Conservation (phyloP, 371 early-diverging fungal species). For the Syncephalastrum sp. region DNA sequence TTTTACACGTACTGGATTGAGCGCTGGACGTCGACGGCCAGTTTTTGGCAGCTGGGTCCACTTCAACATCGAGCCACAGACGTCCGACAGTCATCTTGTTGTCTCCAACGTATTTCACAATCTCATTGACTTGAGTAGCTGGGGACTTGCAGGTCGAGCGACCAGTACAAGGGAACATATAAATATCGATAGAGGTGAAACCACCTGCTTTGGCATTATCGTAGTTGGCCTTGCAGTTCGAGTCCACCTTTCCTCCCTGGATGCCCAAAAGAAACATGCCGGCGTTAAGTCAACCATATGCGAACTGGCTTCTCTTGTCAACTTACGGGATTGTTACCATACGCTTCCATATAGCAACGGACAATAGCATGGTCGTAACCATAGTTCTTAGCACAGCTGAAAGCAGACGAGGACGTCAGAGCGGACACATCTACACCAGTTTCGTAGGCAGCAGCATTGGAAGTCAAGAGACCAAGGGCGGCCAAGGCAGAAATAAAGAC, state of each 20-base stretch:
- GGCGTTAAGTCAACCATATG: background rate
- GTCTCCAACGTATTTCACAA: conserved; percentile 12
- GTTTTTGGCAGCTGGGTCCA: conserved; percentile 22
- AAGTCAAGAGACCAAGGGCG: background rate
- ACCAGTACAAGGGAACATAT: conserved; percentile 30
- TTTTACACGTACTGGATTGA: conserved; percentile 9
- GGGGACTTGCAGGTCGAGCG: conserved; percentile 26
- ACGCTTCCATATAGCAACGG: conserved; percentile 23
- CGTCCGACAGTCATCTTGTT: conserved; percentile 19
- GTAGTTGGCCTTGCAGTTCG: conserved; percentile 19
- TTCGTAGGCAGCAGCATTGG: background rate
- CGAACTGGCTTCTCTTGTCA: too few relatives aligned
- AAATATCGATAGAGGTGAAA: conserved; percentile 14
- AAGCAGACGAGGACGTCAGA: conserved; percentile 10
- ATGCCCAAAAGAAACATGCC: background rate
- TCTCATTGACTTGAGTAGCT: conserved; percentile 19
- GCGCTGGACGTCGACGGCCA: conserved; percentile 17
- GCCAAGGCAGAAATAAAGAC: background rate
- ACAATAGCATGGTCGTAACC: conserved; percentile 20
- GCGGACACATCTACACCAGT: conserved; percentile 20
- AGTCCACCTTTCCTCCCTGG: conserved; percentile 18
- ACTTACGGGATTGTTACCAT: conserved; percentile 18
- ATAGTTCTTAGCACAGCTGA: conserved; percentile 15
- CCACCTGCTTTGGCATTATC: conserved; percentile 21
- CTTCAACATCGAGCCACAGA: conserved; percentile 27